Conservation (phyloP, 2,329 filamentous ascomycete species). For the Ramularia endophylla region DNA sequence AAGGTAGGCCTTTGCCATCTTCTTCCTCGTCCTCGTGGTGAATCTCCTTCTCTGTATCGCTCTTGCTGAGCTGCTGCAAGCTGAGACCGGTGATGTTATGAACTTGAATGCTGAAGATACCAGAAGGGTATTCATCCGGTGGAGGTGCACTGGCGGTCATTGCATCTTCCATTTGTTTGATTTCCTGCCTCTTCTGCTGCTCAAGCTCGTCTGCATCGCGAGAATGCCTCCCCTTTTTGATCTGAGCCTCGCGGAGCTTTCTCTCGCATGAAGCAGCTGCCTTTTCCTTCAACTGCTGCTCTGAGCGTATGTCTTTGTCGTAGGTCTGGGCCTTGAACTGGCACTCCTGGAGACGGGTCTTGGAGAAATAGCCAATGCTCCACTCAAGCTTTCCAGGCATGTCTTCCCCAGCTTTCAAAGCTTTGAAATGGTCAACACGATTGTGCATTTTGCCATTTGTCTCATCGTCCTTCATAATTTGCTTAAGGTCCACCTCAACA, state of each 20-base stretch:
- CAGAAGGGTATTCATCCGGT: constrained; percentile 55
- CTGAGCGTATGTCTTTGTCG: constrained; percentile 51
- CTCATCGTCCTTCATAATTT: constrained; percentile 54
- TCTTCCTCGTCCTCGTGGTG: constrained; percentile 52
- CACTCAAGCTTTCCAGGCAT: constrained; percentile 59
- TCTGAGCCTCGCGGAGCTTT: constrained; percentile 61
- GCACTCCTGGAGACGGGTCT: constrained; percentile 56
- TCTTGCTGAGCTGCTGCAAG: constrained; percentile 54
- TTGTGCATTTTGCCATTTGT: constrained; percentile 58
- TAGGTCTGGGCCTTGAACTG: constrained; percentile 58
- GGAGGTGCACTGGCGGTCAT: constrained; percentile 66
- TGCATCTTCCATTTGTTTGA: constrained; percentile 51
- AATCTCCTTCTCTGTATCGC: constrained; percentile 41
- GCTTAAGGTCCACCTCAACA: constrained; percentile 62
- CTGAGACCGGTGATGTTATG: constrained; percentile 68
- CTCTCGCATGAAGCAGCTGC: constrained; percentile 49
- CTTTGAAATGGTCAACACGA: constrained; percentile 59
- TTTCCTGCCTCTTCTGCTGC: constrained; percentile 63
- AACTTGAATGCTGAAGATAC: constrained; percentile 64
- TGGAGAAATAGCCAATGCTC: constrained; percentile 67
- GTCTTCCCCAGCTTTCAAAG: constrained; percentile 51
- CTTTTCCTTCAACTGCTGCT: constrained; percentile 54
- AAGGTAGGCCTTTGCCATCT: constrained; percentile 58
- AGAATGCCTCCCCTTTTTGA: constrained; percentile 44
- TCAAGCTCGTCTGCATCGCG: constrained; percentile 49